Evolutionary conservation across 108 stramenopile species (phyloP), one percentile per base, ranked within the genome.

Genomic region (Epithemia pelagica): DNA sequence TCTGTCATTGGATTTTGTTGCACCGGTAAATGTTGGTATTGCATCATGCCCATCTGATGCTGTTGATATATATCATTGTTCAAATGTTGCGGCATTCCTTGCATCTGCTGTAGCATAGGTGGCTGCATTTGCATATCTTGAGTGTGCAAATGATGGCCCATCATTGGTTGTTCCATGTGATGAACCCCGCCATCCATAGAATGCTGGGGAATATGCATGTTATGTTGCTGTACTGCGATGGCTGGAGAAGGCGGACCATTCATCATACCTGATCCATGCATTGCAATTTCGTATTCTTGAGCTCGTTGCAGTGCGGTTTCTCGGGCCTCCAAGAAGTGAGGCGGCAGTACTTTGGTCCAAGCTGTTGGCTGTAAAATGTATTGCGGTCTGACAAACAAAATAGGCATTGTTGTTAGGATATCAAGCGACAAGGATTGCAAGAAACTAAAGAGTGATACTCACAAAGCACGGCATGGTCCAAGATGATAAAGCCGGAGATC

Each of bases 401-500:
- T n/a, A 26, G 59, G n/a, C n/a, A n/a, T n/a, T n/a, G n/a, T n/a
- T n/a, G n/a, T n/a, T n/a, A n/a, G n/a, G n/a, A n/a, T 59, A 59
- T 19, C n/a, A n/a, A n/a, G n/a, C n/a, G n/a, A n/a, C n/a, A n/a
- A n/a, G n/a, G n/a, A n/a, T n/a, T n/a, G n/a, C n/a, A n/a, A n/a
- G n/a, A n/a, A n/a, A n/a, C n/a, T n/a, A n/a, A n/a, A n/a, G n/a
- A n/a, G n/a, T n/a, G n/a, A n/a, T 7, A 70, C 69, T 58, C 33
- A 70, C 31, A 92, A 71, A 28, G 91, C 91, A 20, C 88, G 76
- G 67, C 91, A 92, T 2, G 91, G 91, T 24, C 91, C 91, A 67
- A 92, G 64, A 70, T 89, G 92, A 78, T 89, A 89, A 25, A 93
- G 65, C 68, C 90, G 87, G 57, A 93, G 71, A 61, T 92, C 88